These are phyloP conservation scores for Chaetomiaceae sp. DNA, from an alignment of 2,329 filamentous ascomycete species.

Conservation along the genomic window DNA sequence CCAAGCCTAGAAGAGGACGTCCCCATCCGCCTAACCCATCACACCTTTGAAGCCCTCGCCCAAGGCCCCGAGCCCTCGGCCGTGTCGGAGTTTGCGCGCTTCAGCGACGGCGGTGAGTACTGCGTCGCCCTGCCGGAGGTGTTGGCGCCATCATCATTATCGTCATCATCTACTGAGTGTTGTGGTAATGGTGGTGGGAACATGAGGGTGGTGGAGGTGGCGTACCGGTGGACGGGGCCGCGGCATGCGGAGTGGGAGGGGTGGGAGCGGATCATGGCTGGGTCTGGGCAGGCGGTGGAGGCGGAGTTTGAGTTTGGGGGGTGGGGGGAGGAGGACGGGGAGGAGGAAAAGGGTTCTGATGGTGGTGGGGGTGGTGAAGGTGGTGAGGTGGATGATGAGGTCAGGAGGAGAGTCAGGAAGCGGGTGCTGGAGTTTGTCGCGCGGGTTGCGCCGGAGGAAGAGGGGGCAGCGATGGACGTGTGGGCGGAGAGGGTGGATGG, in stretches of 20 bases:
- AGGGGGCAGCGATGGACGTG: too few relatives aligned
- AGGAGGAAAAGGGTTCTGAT: not conserved
- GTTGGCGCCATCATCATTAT: too few relatives aligned
- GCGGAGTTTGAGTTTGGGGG: not conserved
- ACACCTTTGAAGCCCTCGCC: too few relatives aligned
- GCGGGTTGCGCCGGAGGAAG: not conserved
- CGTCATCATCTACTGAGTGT: too few relatives aligned
- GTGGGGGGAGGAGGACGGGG: not conserved
- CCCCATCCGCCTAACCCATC: too few relatives aligned
- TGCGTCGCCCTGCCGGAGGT: too few relatives aligned
- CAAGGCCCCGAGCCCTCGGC: too few relatives aligned
- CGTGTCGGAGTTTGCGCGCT: too few relatives aligned
- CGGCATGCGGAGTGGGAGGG: not conserved
- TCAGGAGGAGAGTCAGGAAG: not conserved
- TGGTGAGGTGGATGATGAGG: not conserved
- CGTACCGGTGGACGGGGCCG: not conserved
- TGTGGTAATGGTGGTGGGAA: not conserved
- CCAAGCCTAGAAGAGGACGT: too few relatives aligned
- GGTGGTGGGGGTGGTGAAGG: not conserved
- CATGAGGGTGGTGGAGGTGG: not conserved
- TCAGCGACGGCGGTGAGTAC: too few relatives aligned
- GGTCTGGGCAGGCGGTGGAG: not conserved
- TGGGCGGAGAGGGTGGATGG: too few relatives aligned
- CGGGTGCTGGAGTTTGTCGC: too few relatives aligned
- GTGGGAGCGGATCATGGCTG: not conserved